Evolutionary conservation across 1,284 basidiomycete species (phyloP), one percentile per base, ranked within the genome.

Genomic region (Caloboletus firmus): DNA sequence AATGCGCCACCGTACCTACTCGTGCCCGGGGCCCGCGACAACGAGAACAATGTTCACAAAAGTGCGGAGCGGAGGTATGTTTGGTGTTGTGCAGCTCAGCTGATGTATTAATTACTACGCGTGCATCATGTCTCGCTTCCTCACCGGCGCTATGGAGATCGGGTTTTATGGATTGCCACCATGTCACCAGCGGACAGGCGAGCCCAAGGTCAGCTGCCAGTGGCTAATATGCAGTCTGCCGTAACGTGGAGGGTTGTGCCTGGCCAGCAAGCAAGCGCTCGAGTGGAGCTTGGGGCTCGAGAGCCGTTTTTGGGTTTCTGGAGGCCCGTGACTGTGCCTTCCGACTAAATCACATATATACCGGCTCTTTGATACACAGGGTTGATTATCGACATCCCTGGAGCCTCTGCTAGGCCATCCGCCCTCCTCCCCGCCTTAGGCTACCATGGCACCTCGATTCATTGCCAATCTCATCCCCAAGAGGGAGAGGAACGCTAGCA

Each of bases 401-500:
- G 46, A 26, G 40, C 40, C 37, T 18, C 47, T 35, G 11, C 40
- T 10, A 34, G 22, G n/a, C 18, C 18, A 7, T 26, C 28, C 28
- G 15, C 45, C 44, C 39, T 32, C 37, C 17, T 15, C 36, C 20
- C n/a, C 37, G 5, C 9, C 22, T 17, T 40, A 28, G 43, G 39
- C 24, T 10, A 26, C 31, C 5, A 70, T 67, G 67, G 50, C 56
- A 24, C 68, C 65, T 17, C 55, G 31, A 24, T 69, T 69, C 45
- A 20, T 69, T 37, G 31, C 11, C 48, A 82, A 75, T 56, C 74
- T 84, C 60, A 55, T 84, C 47, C 82, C 82, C 20, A 72, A 66
- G 49, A 77, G 74, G 60, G 79, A 87, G 60, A 66, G 66, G 10
- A 28, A 50, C 13, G n/a, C 47, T 10, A 49, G 40, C 24, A 20